phyloP scores from a whole-genome alignment of 192 early-diverging fungal genomes.

The Coemansia pectinata region DNA sequence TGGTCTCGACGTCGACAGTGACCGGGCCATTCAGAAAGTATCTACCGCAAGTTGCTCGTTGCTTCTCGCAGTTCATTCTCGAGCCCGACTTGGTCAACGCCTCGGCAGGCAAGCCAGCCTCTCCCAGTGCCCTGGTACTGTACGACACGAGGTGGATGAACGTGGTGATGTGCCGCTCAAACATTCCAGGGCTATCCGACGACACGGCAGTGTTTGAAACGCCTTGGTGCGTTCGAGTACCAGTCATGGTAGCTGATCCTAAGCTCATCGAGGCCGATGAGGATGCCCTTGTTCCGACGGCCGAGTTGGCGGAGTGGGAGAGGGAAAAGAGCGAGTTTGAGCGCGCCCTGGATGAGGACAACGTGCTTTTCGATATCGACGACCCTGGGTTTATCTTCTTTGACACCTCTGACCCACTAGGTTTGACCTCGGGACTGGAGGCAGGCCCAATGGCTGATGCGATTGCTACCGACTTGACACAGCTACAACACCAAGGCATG shows the following conservation, averaged over 20 bases:
- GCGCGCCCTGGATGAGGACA: slow-evolving; percentile 55
- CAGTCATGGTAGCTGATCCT: slow-evolving; percentile 22
- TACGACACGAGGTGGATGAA: slow-evolving; percentile 53
- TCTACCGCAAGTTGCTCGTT: slow-evolving; percentile 40
- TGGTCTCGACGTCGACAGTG: slow-evolving; percentile 40
- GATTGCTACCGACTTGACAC: not conserved
- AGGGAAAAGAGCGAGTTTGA: slow-evolving; percentile 53
- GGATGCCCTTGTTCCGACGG: slow-evolving; percentile 44
- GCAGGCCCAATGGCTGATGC: not conserved
- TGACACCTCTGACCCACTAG: slow-evolving; percentile 23
- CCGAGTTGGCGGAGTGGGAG: slow-evolving; percentile 48
- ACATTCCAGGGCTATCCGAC: slow-evolving; percentile 32
- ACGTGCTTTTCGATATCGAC: slow-evolving; percentile 55
- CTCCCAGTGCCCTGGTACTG: slow-evolving; percentile 47
- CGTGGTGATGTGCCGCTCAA: slow-evolving; percentile 34
- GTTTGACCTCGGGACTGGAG: not conserved
- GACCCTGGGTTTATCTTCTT: slow-evolving; percentile 55
- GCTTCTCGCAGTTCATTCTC: slow-evolving; percentile 46
- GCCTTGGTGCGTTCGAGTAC: slow-evolving; percentile 45
- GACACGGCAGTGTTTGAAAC: slow-evolving; percentile 45
- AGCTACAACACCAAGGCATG: not conserved
- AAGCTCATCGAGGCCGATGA: slow-evolving; percentile 31
- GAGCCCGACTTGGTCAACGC: slow-evolving; percentile 28
- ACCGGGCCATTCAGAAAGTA: slow-evolving; percentile 44
- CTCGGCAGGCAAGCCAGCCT: slow-evolving; percentile 14